Percentiles rank a stretch among this genome's conserved stretches.
Evolutionary conservation across 345 rosid species (phyloP).

Genomic region (Eucalyptus rudis): DNA sequence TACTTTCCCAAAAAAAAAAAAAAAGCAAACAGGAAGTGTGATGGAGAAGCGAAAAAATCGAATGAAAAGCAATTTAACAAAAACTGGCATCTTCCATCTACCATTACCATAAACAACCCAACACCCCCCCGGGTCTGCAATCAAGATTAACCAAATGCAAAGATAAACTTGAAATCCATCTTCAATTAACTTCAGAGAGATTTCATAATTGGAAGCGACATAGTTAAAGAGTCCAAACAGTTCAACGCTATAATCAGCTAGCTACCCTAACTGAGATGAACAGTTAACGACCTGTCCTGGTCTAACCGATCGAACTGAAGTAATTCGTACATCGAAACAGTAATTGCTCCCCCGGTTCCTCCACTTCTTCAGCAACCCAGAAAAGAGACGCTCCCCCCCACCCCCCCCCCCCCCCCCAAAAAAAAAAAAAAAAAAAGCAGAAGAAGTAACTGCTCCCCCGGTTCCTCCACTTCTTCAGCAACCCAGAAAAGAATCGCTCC

Average conservation of each 20-base stretch:
- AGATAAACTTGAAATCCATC: neutral
- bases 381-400: neutral
- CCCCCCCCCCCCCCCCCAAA: no score
- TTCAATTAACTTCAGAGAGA: neutral
- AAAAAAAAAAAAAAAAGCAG: neutral
- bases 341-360: neutral
- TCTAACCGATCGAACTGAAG: neutral
- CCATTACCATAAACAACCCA: neutral
- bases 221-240: neutral
- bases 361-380: neutral
- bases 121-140: neutral
- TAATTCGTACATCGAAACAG: neutral
- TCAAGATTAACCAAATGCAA: neutral
- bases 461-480: no score
- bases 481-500: no score
- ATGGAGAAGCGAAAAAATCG: neutral
- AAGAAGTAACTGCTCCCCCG: no score
- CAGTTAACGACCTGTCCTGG: neutral
- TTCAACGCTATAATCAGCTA: neutral
- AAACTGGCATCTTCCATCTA: neutral
- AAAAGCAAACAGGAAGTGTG: neutral
- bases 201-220: neutral
- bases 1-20: neutral
- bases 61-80: neutral
- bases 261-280: neutral